These are phyloP conservation scores for Hypocreales sp. DNA, from an alignment of 2,329 filamentous ascomycete species.

Conservation along the genomic window DNA sequence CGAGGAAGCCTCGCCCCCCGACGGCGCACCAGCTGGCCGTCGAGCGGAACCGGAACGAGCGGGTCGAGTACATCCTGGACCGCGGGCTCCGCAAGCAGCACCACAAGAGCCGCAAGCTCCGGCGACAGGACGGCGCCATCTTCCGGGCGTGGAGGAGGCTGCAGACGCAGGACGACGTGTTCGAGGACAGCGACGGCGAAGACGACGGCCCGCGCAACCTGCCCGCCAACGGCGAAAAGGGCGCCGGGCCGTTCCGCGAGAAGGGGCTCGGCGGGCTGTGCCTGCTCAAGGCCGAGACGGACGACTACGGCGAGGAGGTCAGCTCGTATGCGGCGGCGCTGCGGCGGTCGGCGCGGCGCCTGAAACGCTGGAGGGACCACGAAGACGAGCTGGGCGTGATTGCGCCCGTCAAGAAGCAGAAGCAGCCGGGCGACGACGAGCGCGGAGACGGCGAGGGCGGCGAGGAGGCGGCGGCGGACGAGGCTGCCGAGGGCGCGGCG, in stretches of 20 bases:
- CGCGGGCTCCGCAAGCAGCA: conserved; percentile 55
- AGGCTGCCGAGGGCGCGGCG: background rate
- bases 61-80: conserved; percentile 70
- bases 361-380: conserved; percentile 51
- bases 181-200: conserved; percentile 49
- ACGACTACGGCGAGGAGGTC: conserved; percentile 66
- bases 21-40: conserved; percentile 74
- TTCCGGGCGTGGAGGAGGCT: conserved; percentile 51
- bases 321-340: conserved; percentile 51
- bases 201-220: conserved; percentile 20
- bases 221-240: conserved; percentile 12
- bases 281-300: conserved; percentile 43
- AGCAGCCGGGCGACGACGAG: conserved; percentile 11
- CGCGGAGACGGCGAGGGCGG: conserved; percentile 13
- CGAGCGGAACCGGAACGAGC: conserved; percentile 60
- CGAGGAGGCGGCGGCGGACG: conserved; percentile 9
- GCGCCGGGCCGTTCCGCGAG: conserved; percentile 30
- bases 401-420: conserved; percentile 25
- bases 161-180: conserved; percentile 35
- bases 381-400: conserved; percentile 30
- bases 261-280: conserved; percentile 48
- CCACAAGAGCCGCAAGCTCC: conserved; percentile 42
- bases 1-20: conserved; percentile 54
- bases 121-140: conserved; percentile 50
- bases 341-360: conserved; percentile 43